Evolutionary conservation across 345 rosid species (phyloP).

Genomic region (Litchi chinensis): DNA sequence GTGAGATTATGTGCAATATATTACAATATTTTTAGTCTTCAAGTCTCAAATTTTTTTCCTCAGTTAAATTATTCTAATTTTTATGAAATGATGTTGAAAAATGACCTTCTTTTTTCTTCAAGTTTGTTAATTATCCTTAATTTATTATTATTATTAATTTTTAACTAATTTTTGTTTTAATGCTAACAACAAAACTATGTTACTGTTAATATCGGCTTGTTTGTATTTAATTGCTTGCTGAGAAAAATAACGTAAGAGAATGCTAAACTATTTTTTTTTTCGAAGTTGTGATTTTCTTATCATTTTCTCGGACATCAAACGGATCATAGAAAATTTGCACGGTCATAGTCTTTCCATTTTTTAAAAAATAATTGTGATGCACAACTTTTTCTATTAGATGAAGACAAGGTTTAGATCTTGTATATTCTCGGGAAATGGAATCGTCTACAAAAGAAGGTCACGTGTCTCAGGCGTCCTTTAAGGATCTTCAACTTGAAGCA

Average conservation of each 20-base stretch:
- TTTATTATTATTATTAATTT: too few relatives aligned
- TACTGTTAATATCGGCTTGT: not conserved
- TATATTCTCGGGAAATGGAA: constrained; percentile 20
- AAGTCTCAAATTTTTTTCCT: not conserved
- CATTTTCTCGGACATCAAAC: constrained; percentile 11
- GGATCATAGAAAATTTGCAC: not conserved
- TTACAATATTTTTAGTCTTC: not conserved
- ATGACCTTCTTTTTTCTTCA: not conserved
- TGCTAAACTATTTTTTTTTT: not conserved
- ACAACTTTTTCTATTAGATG: not conserved
- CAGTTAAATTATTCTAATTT: not conserved
- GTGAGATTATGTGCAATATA: not conserved
- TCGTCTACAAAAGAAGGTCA: constrained; percentile 29
- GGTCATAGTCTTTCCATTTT: not conserved
- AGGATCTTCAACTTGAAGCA: constrained; percentile 59
- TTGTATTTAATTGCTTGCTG: constrained; percentile 22
- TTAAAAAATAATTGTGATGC: not conserved
- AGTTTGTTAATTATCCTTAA: not conserved
- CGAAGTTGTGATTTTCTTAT: not conserved
- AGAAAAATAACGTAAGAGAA: constrained; percentile 18
- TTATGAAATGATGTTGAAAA: not conserved
- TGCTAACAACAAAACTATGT: not conserved
- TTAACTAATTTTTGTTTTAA: not conserved
- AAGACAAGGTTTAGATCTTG: constrained; percentile 29
- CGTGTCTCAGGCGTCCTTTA: constrained; percentile 56